Evolutionary conservation across 2,329 filamentous ascomycete species (phyloP).

Genomic region (Polytolypa hystricis): DNA sequence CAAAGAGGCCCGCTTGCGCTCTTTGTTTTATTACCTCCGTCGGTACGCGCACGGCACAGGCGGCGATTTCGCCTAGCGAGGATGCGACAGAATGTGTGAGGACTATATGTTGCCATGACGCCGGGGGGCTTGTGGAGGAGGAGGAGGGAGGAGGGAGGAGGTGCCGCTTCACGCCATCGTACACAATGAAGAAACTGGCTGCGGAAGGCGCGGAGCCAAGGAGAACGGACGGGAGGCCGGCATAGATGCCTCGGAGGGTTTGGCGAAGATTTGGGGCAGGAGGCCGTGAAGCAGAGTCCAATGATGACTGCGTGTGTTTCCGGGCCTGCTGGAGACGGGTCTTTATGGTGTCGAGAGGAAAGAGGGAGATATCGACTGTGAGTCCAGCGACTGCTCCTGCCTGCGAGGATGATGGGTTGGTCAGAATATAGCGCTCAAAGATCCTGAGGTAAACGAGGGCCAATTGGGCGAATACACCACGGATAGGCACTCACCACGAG

Average conservation of each 20-base stretch:
- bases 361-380: conserved; percentile 92
- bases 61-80: conserved; percentile 76
- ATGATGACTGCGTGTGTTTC: conserved; percentile 43
- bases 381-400: conserved; percentile 88
- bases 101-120: conserved; percentile 25
- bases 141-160: conserved; percentile 29
- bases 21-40: conserved; percentile 97
- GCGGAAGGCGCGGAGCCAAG: conserved; percentile 88
- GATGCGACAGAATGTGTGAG: conserved; percentile 73
- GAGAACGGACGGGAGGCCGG: conserved; percentile 77
- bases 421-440: too few species aligned
- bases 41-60: conserved; percentile 83
- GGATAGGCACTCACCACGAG: conserved; percentile 29
- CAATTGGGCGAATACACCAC: background rate
- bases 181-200: conserved; percentile 94
- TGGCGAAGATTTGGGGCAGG: conserved; percentile 57
- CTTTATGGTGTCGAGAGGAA: conserved; percentile 96
- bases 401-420: conserved; percentile 26
- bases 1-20: conserved; percentile 76
- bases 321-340: conserved; percentile 67
- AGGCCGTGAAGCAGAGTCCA: conserved; percentile 12
- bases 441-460: background rate
- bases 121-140: conserved; percentile 18
- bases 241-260: conserved; percentile 86
- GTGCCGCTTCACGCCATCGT: conserved; percentile 60